Percentiles rank a stretch among this genome's conserved stretches.
Evolutionary conservation across 1,284 basidiomycete genomes (phyloP).

Genomic region (Pterula multifida): DNA sequence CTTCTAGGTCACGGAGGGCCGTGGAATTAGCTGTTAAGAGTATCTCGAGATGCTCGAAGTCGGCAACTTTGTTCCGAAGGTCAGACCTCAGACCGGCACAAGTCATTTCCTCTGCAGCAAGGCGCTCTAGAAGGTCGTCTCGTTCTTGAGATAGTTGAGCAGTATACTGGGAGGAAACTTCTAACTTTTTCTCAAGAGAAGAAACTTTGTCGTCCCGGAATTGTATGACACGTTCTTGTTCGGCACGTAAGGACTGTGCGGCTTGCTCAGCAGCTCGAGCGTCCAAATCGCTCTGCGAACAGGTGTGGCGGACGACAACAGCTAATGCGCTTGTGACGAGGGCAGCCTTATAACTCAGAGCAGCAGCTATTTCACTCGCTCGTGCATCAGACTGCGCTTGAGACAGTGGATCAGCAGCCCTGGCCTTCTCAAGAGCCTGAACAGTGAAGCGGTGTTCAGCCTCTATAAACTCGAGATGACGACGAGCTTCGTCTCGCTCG

Average conservation of each 20-base stretch:
- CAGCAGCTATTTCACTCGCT: neutral
- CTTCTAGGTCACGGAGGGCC: conserved; percentile 39
- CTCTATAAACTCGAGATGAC: conserved; percentile 58
- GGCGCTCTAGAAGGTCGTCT: conserved; percentile 19
- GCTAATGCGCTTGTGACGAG: conserved; percentile 14
- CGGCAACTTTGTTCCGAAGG: conserved; percentile 15
- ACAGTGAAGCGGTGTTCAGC: conserved; percentile 60
- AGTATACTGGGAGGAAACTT: conserved; percentile 20
- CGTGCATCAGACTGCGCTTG: conserved; percentile 10
- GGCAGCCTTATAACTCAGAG: neutral
- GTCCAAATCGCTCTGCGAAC: neutral
- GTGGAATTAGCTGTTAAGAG: conserved; percentile 28
- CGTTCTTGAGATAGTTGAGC: conserved; percentile 23
- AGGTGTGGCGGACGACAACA: conserved; percentile 22
- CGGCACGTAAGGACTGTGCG: conserved; percentile 10
- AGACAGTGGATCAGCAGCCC: conserved; percentile 17
- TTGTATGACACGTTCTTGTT: conserved; percentile 10
- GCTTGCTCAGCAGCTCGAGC: neutral
- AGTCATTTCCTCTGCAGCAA: conserved; percentile 17
- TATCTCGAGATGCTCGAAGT: conserved; percentile 18
- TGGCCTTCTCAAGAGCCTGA: conserved; percentile 43
- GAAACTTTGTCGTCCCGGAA: conserved; percentile 12
- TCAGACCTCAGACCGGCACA: neutral
- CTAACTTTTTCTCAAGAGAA: conserved; percentile 20
- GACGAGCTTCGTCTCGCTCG: conserved; percentile 59